phyloP scores from a whole-genome alignment of 306 rosid species.

The Trifolium dubium region DNA sequence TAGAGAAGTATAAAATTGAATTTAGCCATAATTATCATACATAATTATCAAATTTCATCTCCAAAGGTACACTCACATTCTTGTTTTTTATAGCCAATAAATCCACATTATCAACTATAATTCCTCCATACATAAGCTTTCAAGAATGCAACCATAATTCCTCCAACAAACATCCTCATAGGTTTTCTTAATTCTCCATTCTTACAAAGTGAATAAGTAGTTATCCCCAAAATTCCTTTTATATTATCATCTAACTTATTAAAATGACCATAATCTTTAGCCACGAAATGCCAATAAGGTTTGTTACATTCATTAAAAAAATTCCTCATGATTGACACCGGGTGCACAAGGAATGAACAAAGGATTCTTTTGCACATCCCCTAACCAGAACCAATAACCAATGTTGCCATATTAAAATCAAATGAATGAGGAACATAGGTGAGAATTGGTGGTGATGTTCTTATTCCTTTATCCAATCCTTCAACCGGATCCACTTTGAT shows the following conservation, averaged over 20 bases:
- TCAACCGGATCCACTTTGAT: constrained; percentile 92
- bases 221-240: constrained; percentile 67
- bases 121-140: constrained; percentile 66
- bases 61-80: constrained; percentile 50
- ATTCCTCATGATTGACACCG: constrained; percentile 75
- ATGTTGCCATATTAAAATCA: constrained; percentile 58
- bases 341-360: constrained; percentile 87
- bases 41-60: constrained; percentile 50
- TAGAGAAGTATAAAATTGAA: too few relatives aligned
- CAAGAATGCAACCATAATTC: constrained; percentile 75
- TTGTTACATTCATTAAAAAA: constrained; percentile 67
- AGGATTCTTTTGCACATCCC: constrained; percentile 61
- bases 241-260: constrained; percentile 88
- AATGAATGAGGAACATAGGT: constrained; percentile 71
- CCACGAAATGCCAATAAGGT: constrained; percentile 73
- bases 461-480: constrained; percentile 73
- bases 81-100: constrained; percentile 58
- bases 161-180: constrained; percentile 93
- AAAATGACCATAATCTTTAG: constrained; percentile 71
- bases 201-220: constrained; percentile 62
- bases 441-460: constrained; percentile 84
- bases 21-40: constrained; percentile 34
- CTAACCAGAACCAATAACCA: constrained; percentile 80
- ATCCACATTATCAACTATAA: constrained; percentile 51
- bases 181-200: constrained; percentile 76